These are phyloP conservation scores for Linum lewisii DNA, from an alignment of 345 rosid genomes.

Conservation along the genomic window DNA sequence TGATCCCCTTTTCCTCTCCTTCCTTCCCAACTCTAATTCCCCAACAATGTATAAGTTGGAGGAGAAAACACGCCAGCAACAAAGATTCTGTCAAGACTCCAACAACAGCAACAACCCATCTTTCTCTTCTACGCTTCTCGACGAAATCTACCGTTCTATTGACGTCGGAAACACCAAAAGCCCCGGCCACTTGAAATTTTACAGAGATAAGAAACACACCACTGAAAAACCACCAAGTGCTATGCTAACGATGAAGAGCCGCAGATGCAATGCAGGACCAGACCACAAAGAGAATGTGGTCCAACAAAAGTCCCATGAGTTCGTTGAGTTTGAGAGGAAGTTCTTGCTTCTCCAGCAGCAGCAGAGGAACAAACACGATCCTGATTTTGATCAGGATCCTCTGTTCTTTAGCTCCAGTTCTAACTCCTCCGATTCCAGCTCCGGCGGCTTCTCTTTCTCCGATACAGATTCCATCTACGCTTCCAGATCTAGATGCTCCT, in stretches of 20 bases:
- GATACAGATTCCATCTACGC: conserved; percentile 52
- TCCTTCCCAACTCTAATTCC: no score
- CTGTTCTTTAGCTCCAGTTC: conserved; percentile 56
- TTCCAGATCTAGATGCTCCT: conserved; percentile 28
- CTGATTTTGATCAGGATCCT: conserved; percentile 32
- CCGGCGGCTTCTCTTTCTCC: conserved; percentile 67
- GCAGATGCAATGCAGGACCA: conserved; percentile 8
- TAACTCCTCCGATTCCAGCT: conserved; percentile 70
- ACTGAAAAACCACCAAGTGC: conserved; percentile 26
- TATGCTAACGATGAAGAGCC: no score
- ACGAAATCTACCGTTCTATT: conserved; percentile 80
- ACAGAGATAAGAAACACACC: conserved; percentile 21
- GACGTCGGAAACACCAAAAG: conserved; percentile 32
- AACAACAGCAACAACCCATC: conserved; percentile 41
- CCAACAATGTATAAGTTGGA: no score
- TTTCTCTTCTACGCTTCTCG: conserved; percentile 84
- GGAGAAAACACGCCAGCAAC: no score
- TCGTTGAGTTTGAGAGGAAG: conserved; percentile 25
- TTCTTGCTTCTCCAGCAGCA: not conserved
- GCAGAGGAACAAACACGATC: conserved; percentile 10
- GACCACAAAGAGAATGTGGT: no score
- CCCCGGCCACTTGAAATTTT: conserved; percentile 28
- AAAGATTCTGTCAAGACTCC: no score
- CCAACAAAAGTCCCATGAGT: conserved; percentile 14
- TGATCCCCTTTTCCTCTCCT: no score